A percentile compares a stretch with the other conserved stretches of the same genome.
phyloP scores from a whole-genome alignment of 352 stramenopile species.

The Saprolegnia diclina region DNA sequence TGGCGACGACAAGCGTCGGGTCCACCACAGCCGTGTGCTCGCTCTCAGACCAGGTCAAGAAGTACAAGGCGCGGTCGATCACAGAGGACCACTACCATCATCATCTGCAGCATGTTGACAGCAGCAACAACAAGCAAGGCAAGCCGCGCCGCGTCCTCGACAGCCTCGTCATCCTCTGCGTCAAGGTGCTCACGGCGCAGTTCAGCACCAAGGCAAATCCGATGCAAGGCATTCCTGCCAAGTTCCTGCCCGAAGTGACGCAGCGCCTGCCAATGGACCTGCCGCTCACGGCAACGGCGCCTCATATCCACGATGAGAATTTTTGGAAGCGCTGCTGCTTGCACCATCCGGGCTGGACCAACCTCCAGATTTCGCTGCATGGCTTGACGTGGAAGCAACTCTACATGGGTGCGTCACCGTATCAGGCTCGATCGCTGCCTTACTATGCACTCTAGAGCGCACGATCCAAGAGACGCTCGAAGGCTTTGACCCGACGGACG shows the following conservation, averaged over 20 bases:
- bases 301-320: constrained; percentile 88
- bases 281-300: constrained; percentile 67
- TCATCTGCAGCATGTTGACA: not conserved
- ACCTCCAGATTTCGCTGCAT: constrained; percentile 86
- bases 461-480: constrained; percentile 70
- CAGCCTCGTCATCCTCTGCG: constrained; percentile 62
- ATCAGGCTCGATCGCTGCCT: too few species aligned
- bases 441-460: constrained; percentile 38
- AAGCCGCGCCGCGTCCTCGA: constrained; percentile 21
- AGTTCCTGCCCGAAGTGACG: constrained; percentile 82
- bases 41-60: constrained; percentile 76
- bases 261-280: constrained; percentile 72
- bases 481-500: constrained; percentile 49
- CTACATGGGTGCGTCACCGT: constrained; percentile 70
- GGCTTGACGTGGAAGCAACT: constrained; percentile 93
- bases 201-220: constrained; percentile 59
- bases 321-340: constrained; percentile 92
- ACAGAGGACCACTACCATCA: constrained; percentile 32
- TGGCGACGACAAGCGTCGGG: constrained; percentile 55
- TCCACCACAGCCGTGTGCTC: constrained; percentile 58
- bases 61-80: constrained; percentile 63
- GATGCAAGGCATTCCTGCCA: constrained; percentile 60
- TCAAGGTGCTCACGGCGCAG: constrained; percentile 72
- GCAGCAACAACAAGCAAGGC: constrained; percentile 31
- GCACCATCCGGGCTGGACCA: constrained; percentile 80